Conservation (phyloP, 2,329 filamentous ascomycete species). For the Onygenales sp. region DNA sequence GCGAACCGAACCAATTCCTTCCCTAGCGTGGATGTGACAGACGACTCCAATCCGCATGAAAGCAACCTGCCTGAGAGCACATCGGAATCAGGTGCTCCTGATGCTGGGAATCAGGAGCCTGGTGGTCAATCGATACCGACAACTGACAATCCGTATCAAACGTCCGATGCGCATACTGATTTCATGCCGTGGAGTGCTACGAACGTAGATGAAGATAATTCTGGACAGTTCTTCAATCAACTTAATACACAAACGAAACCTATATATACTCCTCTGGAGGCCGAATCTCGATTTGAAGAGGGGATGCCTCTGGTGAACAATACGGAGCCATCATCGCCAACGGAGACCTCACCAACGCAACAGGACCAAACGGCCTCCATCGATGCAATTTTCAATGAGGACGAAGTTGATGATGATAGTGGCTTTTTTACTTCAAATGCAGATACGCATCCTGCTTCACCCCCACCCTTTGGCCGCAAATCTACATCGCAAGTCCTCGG, state of each 20-base stretch:
- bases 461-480: constrained; percentile 50
- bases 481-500: constrained; percentile 59
- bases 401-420: constrained; percentile 26
- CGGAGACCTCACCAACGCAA: constrained; percentile 17
- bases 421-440: constrained; percentile 23
- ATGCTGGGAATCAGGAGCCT: background rate
- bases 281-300: constrained; percentile 58
- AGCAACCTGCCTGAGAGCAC: background rate
- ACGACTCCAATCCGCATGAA: background rate
- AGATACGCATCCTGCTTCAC: constrained; percentile 10
- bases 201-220: constrained; percentile 40
- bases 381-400: constrained; percentile 28
- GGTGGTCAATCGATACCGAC: background rate
- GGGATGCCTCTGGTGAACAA: constrained; percentile 53
- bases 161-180: background rate
- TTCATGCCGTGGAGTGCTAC: constrained; percentile 33
- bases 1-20: constrained; percentile 12
- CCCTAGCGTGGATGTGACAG: constrained; percentile 5
- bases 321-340: constrained; percentile 17
- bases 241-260: constrained; percentile 32
- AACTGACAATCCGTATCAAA: background rate
- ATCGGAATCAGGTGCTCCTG: background rate
- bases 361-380: constrained; percentile 18
- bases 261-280: constrained; percentile 28
- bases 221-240: constrained; percentile 54